phyloP scores from a whole-genome alignment of 2,329 filamentous ascomycete genomes.

The Raffaelea deltoideospora region DNA sequence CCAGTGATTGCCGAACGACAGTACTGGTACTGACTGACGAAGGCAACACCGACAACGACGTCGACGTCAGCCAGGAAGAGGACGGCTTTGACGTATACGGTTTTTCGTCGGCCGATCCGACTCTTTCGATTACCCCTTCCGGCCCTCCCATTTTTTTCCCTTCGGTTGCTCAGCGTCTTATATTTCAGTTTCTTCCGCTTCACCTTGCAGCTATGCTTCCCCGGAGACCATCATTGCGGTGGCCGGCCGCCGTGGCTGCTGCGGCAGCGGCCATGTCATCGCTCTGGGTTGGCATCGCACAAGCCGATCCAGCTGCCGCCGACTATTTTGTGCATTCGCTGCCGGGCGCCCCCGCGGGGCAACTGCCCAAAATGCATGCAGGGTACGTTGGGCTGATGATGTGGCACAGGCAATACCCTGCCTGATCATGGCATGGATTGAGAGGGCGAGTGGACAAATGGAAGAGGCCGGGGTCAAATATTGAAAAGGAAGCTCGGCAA shows the following conservation, averaged over 20 bases:
- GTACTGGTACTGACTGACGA: too few relatives aligned
- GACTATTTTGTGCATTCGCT: constrained; percentile 84
- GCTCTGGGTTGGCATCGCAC: constrained; percentile 20
- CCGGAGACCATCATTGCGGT: constrained; percentile 8
- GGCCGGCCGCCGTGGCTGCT: constrained; percentile 11
- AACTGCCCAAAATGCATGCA: constrained; percentile 91
- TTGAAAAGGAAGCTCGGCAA: not conserved
- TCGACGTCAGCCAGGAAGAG: too few relatives aligned
- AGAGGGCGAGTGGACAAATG: constrained; percentile 10
- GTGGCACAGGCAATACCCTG: too few relatives aligned
- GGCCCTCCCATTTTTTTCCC: too few relatives aligned
- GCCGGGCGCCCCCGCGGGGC: constrained; percentile 67
- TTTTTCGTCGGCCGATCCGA: too few relatives aligned
- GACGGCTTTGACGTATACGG: too few relatives aligned
- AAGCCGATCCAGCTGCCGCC: constrained; percentile 41
- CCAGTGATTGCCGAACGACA: too few relatives aligned
- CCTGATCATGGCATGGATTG: not conserved
- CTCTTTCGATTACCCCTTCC: too few relatives aligned
- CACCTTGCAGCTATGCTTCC: not conserved
- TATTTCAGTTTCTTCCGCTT: not conserved
- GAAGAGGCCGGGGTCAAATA: constrained; percentile 5
- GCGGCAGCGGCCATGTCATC: constrained; percentile 23
- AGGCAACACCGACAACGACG: too few relatives aligned
- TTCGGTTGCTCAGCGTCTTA: too few relatives aligned
- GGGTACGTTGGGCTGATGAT: constrained; percentile 46